Base-by-base conservation (phyloP, 495 filamentous ascomycete genomes). In the Penicillium cosmopolitanum region DNA sequence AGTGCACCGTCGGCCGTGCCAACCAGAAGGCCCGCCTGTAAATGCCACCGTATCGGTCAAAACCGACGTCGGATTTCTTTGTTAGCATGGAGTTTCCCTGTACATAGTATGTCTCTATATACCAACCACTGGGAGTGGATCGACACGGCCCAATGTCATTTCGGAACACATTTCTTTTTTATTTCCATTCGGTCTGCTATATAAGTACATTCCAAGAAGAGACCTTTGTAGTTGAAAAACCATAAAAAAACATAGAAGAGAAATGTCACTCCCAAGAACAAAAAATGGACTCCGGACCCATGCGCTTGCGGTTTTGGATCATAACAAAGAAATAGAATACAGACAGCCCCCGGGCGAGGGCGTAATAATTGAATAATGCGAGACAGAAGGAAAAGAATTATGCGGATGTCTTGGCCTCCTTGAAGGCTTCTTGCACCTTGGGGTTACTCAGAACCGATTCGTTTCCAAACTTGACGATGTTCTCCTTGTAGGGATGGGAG, bases 401-500 rank as follows among this genome's bases (percentile, higher is more conserved):
- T 65, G 64, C 56, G 36, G 67, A 64, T 35, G 68, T 59, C 56
- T 74, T 70, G 13, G 81, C 84, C 5, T 81, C 75, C 64, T 78
- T 61, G 64, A 82, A 76, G 33, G 77, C 74, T 51, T 70, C 52
- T 73, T 63, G 61, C 19, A 87, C 80, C 61, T 84, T 77, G 12
- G 82, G 78, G 21, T 75, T 47, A 47, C 63, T 61, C 53, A 80
- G 68, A 38, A 71, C 64, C 6, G 75, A 71, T 56, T 73, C 38
- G 54, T 85, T 85, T 33, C 80, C 82, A 62, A 95, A 87, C 69
- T 81, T 87, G 9, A 97, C 69, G 57, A 98, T 74, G 64, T 98
- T 98, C 67, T 85, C 72, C 83, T 93, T 91, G 73, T 96, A 97
- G 34, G 96, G 95, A 79, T 98, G 95, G 34, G 83, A 83, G 38